Evolutionary conservation across 164 flowering plant species (phyloP), one percentile per base, ranked within the genome.

Genomic region (Saururus chinensis): DNA sequence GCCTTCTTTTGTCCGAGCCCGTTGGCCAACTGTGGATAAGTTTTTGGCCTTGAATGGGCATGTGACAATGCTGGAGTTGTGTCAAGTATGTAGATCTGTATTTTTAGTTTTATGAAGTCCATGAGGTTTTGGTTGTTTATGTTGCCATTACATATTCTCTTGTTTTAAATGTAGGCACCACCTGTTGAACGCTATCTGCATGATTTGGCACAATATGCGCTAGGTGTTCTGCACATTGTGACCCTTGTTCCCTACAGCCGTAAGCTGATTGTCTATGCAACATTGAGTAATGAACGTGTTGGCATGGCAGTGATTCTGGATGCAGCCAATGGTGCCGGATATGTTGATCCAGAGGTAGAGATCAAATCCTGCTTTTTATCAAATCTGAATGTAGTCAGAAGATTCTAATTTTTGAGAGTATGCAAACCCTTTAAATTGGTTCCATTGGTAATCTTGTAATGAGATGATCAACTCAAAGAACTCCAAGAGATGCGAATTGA

Each of bases 121-220:
- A 19, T n/a, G 4, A 13, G 8, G 12, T 56, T 20, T 58, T 19
- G 1, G 25, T 37, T 58, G 19, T 30, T 37, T 4, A 21, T 40
- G 45, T 17, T 17, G 10, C 20, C 19, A 45, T 14, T 57, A 10
- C 41, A 55, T 51, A 23, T 64, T 19, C 19, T 62, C 10, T 45
- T 22, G 48, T 9, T 21, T 20, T 11, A n/a, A n/a, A 40, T 76
- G 66, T 70, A 93, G 99, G 97, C 95, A 56, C 97, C 97, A 30
- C 83, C 97, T n/a, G 92, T 77, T 65, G 99, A 93, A 57, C 88
- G 99, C 14, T 91, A 88, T 72, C 75, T 93, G 86, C 97, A 85
- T 66, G 99, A 93, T 68, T 76, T 91, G 80, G 96, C 88, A 74
- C 99, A 93, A 69, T 91, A 90, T 84, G 96, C 99, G n/a, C 73